Conservation (phyloP, 1,139 yeast genomes). For the Kodamaea arcana region DNA sequence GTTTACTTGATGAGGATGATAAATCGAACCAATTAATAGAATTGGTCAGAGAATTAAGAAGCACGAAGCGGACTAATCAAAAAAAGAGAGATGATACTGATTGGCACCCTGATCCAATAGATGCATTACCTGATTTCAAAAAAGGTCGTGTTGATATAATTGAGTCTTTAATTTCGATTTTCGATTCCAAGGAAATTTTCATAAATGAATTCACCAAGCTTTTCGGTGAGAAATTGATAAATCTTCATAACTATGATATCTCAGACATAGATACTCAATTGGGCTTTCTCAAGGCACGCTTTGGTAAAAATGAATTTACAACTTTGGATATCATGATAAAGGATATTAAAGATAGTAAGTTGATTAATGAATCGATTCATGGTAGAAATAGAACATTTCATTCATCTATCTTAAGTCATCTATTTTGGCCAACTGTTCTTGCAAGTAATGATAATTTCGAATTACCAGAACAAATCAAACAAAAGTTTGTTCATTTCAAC, state of each 20-base stretch:
- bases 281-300: slow-evolving; percentile 55
- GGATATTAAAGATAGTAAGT: slow-evolving; percentile 59
- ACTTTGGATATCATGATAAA: slow-evolving; percentile 81
- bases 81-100: slow-evolving; percentile 26
- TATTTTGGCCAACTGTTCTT: slow-evolving; percentile 50
- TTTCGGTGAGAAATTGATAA: slow-evolving; percentile 60
- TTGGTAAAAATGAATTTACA: slow-evolving; percentile 63
- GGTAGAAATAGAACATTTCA: slow-evolving; percentile 12
- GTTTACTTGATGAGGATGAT: slow-evolving; percentile 51
- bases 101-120: slow-evolving; percentile 94
- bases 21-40: slow-evolving; percentile 41
- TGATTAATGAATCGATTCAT: slow-evolving; percentile 28
- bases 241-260: slow-evolving; percentile 43
- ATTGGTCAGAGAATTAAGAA: slow-evolving; percentile 50
- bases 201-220: slow-evolving; percentile 65
- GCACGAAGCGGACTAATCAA: background rate
- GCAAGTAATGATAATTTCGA: slow-evolving; percentile 35
- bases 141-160: slow-evolving; percentile 66
- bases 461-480: slow-evolving; percentile 42
- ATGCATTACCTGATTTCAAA: slow-evolving; percentile 82
- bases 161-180: slow-evolving; percentile 68
- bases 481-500: slow-evolving; percentile 41
- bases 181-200: slow-evolving; percentile 74
- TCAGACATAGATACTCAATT: slow-evolving; percentile 39
- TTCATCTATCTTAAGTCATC: slow-evolving; percentile 36